Evolutionary conservation across 345 rosid genomes (phyloP).

Genomic region (Citrus australasica): DNA sequence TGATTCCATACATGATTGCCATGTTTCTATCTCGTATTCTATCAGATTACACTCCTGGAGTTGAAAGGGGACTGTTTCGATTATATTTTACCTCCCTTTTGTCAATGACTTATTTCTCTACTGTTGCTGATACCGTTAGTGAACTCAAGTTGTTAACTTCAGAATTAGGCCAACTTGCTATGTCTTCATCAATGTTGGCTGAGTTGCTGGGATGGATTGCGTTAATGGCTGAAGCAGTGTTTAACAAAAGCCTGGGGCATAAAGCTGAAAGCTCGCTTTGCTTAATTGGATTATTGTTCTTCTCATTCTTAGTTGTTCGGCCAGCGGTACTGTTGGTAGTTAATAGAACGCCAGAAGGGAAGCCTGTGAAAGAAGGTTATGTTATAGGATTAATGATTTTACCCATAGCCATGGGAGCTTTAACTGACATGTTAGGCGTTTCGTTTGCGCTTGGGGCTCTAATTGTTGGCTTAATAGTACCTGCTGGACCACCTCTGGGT

Average conservation of each 20-base stretch:
- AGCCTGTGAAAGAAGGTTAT: slow-evolving; percentile 8
- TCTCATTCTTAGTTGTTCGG: neutral
- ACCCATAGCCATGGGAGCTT: slow-evolving; percentile 1
- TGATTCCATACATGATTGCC: neutral
- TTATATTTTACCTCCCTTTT: neutral
- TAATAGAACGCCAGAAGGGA: slow-evolving; percentile 20
- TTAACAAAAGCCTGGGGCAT: neutral
- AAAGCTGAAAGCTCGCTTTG: neutral
- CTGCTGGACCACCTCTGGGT: slow-evolving; percentile 34
- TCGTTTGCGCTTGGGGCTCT: slow-evolving; percentile 13
- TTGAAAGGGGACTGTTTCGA: neutral
- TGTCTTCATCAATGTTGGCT: slow-evolving; percentile 17
- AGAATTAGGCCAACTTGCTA: slow-evolving; percentile 29
- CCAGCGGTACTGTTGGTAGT: slow-evolving; percentile 13
- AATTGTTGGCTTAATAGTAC: slow-evolving; percentile 21
- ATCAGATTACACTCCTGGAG: neutral
- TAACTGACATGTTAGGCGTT: slow-evolving; percentile 13
- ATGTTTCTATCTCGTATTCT: neutral
- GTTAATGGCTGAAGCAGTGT: neutral
- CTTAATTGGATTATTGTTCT: slow-evolving; percentile 2
- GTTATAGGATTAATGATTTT: neutral
- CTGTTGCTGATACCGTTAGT: slow-evolving; percentile 5
- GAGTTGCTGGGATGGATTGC: neutral
- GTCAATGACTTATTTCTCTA: slow-evolving; percentile 17
- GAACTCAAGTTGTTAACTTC: slow-evolving; percentile 36